phyloP scores from a whole-genome alignment of 805 yeast species.

The Alloascoidea hylecoeti region DNA sequence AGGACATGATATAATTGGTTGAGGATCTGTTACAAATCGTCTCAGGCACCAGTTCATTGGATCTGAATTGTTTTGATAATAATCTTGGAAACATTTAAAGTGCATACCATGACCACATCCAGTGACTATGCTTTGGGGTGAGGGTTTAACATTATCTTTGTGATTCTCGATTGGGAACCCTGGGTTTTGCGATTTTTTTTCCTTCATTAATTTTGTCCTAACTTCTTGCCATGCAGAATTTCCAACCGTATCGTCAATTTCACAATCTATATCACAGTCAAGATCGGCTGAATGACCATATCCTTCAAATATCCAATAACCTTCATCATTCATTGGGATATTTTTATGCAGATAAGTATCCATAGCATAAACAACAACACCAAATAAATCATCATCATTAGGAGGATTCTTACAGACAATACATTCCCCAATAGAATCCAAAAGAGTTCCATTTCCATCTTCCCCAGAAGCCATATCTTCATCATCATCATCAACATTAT shows the following conservation, averaged over 20 bases:
- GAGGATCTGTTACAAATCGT: background rate
- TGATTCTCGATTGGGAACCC: no score
- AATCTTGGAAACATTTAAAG: background rate
- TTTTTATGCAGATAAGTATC: background rate
- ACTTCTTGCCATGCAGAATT: no score
- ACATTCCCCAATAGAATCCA: background rate
- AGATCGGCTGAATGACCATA: background rate
- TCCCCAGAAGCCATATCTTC: background rate
- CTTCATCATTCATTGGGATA: background rate
- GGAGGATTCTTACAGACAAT: background rate
- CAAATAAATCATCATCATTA: background rate
- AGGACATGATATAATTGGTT: background rate
- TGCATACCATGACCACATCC: slow-evolving; percentile 1
- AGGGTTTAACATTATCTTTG: background rate
- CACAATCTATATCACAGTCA: no score
- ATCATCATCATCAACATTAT: background rate
- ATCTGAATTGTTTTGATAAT: background rate
- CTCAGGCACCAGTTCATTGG: background rate
- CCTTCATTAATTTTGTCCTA: no score
- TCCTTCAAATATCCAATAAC: background rate
- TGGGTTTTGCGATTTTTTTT: background rate
- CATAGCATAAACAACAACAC: background rate
- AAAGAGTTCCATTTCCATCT: background rate
- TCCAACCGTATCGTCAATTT: no score
- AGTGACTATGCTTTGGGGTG: background rate